Evolutionary conservation across 768 basidiomycete genomes (phyloP).

Genomic region (Hydnomerulius pinastri): DNA sequence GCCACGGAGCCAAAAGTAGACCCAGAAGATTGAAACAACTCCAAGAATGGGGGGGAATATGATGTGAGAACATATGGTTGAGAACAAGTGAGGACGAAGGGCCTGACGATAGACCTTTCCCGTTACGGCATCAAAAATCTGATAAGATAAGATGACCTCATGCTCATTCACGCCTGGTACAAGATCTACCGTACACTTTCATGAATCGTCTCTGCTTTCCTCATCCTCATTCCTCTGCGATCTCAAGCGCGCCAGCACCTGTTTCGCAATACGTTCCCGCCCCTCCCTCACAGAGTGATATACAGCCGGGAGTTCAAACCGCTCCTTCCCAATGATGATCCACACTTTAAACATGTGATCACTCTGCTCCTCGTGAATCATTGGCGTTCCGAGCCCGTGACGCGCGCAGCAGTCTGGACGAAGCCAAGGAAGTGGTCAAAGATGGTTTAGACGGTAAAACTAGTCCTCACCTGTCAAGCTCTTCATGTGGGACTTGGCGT

Average conservation of each 20-base stretch:
- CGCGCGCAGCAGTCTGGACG: constrained; percentile 23
- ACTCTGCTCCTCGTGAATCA: constrained; percentile 32
- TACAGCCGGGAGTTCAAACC: constrained; percentile 43
- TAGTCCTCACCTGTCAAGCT: constrained; percentile 13
- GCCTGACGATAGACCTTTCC: neutral
- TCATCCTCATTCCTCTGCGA: constrained; percentile 9
- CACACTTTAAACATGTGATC: constrained; percentile 39
- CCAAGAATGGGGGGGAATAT: neutral
- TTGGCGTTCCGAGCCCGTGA: constrained; percentile 27
- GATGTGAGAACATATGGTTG: too few species aligned
- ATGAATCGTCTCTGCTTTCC: neutral
- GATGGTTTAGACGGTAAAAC: neutral
- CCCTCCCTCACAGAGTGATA: constrained; percentile 42
- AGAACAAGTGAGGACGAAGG: neutral
- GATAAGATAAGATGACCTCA: neutral
- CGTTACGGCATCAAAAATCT: neutral
- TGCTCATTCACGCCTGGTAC: too few species aligned
- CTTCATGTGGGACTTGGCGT: constrained; percentile 13
- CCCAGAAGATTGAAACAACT: neutral
- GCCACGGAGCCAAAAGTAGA: neutral
- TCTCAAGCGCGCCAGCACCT: constrained; percentile 41
- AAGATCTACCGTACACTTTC: too few species aligned
- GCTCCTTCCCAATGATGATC: constrained; percentile 47
- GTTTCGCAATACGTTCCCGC: constrained; percentile 45
- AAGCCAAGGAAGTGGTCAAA: neutral